phyloP scores from a whole-genome alignment of 257 asterid genomes.

The Plantago major region DNA sequence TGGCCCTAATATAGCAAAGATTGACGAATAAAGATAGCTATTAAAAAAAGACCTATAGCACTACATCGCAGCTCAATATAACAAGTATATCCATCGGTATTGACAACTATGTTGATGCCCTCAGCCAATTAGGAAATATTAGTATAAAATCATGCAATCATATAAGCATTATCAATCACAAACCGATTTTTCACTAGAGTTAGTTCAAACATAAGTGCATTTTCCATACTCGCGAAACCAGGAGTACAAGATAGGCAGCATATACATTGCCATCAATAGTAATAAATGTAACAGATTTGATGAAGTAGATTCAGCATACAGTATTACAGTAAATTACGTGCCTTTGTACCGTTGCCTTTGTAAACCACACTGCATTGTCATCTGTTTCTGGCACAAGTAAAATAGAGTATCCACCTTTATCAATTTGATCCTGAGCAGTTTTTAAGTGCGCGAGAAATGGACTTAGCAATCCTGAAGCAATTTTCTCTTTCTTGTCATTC shows the following conservation, averaged over 20 bases:
- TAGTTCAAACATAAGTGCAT: neutral
- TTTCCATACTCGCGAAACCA: neutral
- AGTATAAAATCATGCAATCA: neutral
- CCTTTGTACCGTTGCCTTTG: constrained; percentile 96
- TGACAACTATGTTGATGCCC: neutral
- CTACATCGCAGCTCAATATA: too few species aligned
- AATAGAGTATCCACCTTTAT: constrained; percentile 89
- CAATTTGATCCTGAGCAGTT: constrained; percentile 84
- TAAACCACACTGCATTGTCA: constrained; percentile 73
- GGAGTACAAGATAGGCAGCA: constrained; percentile 7
- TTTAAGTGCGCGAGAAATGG: constrained; percentile 91
- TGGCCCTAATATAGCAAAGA: too few species aligned
- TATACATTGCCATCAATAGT: constrained; percentile 2
- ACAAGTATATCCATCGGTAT: too few species aligned
- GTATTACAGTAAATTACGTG: neutral
- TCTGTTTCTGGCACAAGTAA: constrained; percentile 59
- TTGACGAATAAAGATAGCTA: too few species aligned
- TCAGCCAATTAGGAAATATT: neutral
- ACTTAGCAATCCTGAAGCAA: constrained; percentile 87
- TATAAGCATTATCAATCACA: neutral
- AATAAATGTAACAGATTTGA: constrained; percentile 10
- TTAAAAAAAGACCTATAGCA: too few species aligned
- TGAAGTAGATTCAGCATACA: constrained; percentile 3
- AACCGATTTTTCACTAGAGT: neutral
- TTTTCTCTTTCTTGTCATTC: constrained; percentile 83